Evolutionary conservation across 371 early-diverging fungal species (phyloP), one percentile per base, ranked within the genome.

Genomic region (Actinomortierella ambigua): DNA sequence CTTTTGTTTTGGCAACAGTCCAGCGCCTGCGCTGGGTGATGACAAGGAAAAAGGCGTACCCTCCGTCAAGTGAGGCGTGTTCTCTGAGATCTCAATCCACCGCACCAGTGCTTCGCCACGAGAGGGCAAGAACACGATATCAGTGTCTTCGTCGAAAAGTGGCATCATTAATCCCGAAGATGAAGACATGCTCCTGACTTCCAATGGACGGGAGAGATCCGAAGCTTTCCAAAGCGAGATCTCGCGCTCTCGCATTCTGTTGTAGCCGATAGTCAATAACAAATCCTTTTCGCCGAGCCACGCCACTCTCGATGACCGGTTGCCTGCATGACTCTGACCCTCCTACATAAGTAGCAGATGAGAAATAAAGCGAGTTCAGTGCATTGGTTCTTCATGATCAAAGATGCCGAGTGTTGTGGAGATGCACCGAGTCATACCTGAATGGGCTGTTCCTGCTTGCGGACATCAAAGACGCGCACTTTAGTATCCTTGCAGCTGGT

Each of bases 141-240:
- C 84, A 0, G 93, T 92, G 56, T 95, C 95, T 43, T 84, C 81
- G 61, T 95, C 95, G 59, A 84, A 92, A 15, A 92, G 66, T 0
- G 93, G 92, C 6, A 85, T 61, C 28, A 90, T 65, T 3, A 86
- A 53, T 8, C 91, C 90, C 1, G 88, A 82, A 2, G 88, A 87
- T 0, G 84, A 77, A 53, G 89, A 90, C 57, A 93, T 55, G 15
- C 76, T 70, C 17, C 76, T 71, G 28, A 81, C 62, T 2, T 76
- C 77, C 41, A 92, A 39, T 1, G 93, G 86, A 22, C 69, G 71
- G 18, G 66, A 54, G 42, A 90, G 63, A n/a, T 86, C 79, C 42
- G 89, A 81, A 13, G 76, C 65, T 59, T 90, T 93, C 92, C 91
- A 95, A 18, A 95, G 42, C 14, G 86, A 85, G 13, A 80, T 82